Conservation (phyloP, 1,284 basidiomycete genomes). For the Puccinia coronata region DNA sequence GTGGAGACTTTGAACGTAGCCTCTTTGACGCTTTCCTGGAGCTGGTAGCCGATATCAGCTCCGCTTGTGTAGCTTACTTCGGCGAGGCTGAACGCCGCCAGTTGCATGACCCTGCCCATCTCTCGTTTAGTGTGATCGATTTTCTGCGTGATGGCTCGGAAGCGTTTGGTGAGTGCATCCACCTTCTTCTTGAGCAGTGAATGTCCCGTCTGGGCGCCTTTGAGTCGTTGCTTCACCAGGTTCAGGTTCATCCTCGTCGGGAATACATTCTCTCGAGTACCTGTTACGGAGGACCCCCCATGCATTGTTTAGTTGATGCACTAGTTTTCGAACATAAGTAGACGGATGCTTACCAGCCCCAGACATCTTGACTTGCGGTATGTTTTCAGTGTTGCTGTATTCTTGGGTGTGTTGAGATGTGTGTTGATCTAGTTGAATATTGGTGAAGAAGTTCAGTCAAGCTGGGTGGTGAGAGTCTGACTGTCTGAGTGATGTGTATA, state of each 20-base stretch:
- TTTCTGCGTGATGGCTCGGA: conserved; percentile 63
- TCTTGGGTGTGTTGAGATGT: neutral
- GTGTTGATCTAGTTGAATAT: neutral
- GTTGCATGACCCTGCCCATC: conserved; percentile 98
- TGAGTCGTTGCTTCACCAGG: conserved; percentile 86
- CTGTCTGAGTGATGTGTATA: too few relatives aligned
- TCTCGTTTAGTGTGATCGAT: conserved; percentile 93
- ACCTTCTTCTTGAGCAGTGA: conserved; percentile 95
- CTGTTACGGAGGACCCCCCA: conserved; percentile 12
- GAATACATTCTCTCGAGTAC: conserved; percentile 47
- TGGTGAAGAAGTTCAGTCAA: neutral
- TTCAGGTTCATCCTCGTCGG: conserved; percentile 67
- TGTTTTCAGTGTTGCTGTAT: too few relatives aligned
- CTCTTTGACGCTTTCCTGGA: conserved; percentile 69
- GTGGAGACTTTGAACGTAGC: conserved; percentile 91
- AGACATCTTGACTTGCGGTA: conserved; percentile 32
- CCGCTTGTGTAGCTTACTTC: conserved; percentile 93
- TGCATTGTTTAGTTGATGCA: neutral
- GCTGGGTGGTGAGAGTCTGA: neutral
- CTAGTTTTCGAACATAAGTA: neutral
- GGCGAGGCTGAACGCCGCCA: conserved; percentile 96
- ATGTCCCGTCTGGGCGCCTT: conserved; percentile 88
- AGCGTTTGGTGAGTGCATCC: conserved; percentile 89
- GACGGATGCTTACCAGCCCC: conserved; percentile 25
- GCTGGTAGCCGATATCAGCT: conserved; percentile 93